Evolutionary conservation across 495 filamentous ascomycete species (phyloP).

Genomic region (Penicillium riverlandense): DNA sequence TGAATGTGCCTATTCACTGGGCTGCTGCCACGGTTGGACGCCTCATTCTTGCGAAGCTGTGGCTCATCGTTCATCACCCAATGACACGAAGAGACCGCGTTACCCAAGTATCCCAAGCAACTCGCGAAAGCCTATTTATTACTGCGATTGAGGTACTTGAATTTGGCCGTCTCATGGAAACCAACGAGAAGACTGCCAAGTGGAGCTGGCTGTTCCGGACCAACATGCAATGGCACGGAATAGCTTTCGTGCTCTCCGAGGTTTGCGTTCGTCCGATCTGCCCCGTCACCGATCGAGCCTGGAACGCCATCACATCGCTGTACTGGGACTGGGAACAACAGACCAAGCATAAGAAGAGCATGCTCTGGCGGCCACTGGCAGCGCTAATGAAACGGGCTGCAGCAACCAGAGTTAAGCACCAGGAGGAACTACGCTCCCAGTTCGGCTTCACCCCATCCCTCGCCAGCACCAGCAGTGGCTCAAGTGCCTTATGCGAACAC

Average conservation of each 20-base stretch:
- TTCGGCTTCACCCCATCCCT: constrained; percentile 7
- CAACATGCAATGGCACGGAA: constrained; percentile 79
- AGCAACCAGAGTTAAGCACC: constrained; percentile 24
- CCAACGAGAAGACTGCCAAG: constrained; percentile 52
- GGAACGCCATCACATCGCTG: constrained; percentile 60
- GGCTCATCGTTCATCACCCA: constrained; percentile 57
- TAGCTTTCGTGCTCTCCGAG: constrained; percentile 68
- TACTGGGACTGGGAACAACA: constrained; percentile 48
- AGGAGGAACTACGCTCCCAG: constrained; percentile 20
- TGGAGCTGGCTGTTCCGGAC: constrained; percentile 81
- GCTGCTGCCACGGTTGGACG: constrained; percentile 60
- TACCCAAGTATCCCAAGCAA: constrained; percentile 44
- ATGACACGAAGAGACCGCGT: constrained; percentile 34
- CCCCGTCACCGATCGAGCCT: constrained; percentile 70
- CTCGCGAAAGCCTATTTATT: constrained; percentile 65
- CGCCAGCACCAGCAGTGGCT: neutral
- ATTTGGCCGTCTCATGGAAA: constrained; percentile 57
- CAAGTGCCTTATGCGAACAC: neutral
- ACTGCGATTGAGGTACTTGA: constrained; percentile 73
- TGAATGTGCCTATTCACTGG: constrained; percentile 61
- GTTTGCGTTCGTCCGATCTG: constrained; percentile 63
- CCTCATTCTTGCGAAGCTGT: constrained; percentile 62
- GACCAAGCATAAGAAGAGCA: constrained; percentile 49
- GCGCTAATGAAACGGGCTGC: constrained; percentile 64
- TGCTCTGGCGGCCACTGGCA: constrained; percentile 67